Percentiles rank a stretch among this genome's conserved stretches.
These are phyloP conservation scores for Actinidia polygama DNA, from an alignment of 179 eudicot species.

Conservation along the genomic window DNA sequence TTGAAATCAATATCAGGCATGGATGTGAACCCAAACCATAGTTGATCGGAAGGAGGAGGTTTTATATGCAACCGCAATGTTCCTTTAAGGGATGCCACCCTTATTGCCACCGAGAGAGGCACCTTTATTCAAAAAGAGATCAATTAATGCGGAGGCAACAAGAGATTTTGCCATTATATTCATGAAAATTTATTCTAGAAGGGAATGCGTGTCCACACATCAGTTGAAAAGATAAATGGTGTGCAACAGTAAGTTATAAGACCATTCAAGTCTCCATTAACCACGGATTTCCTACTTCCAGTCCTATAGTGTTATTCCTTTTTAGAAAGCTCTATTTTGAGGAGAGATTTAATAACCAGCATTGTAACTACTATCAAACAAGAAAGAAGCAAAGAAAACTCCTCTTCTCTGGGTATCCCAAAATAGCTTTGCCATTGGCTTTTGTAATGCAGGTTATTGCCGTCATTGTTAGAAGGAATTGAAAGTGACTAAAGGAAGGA, in stretches of 20 bases:
- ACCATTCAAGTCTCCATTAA: neutral
- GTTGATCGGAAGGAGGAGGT: conserved; percentile 98
- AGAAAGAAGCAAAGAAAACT: too few relatives aligned
- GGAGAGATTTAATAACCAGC: neutral
- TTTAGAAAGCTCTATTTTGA: conserved; percentile 9
- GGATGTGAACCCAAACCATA: conserved; percentile 89
- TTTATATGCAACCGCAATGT: conserved; percentile 76
- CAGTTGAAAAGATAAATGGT: neutral
- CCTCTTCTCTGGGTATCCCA: too few relatives aligned
- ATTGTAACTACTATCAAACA: too few relatives aligned
- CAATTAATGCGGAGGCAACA: neutral
- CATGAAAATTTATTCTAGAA: too few relatives aligned
- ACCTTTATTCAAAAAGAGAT: conserved; percentile 54
- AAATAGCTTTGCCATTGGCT: too few relatives aligned
- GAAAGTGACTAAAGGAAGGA: too few relatives aligned
- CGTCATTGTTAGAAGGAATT: too few relatives aligned
- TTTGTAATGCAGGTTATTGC: too few relatives aligned
- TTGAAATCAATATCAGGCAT: conserved; percentile 88
- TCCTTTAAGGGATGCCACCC: conserved; percentile 76
- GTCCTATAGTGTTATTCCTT: conserved; percentile 1
- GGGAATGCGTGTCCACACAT: neutral
- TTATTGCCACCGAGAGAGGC: conserved; percentile 76
- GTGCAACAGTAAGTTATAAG: neutral
- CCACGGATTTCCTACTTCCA: neutral
- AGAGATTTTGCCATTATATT: neutral